phyloP scores from a whole-genome alignment of 176 grass and related monocot genomes.

The Lolium multiflorum region DNA sequence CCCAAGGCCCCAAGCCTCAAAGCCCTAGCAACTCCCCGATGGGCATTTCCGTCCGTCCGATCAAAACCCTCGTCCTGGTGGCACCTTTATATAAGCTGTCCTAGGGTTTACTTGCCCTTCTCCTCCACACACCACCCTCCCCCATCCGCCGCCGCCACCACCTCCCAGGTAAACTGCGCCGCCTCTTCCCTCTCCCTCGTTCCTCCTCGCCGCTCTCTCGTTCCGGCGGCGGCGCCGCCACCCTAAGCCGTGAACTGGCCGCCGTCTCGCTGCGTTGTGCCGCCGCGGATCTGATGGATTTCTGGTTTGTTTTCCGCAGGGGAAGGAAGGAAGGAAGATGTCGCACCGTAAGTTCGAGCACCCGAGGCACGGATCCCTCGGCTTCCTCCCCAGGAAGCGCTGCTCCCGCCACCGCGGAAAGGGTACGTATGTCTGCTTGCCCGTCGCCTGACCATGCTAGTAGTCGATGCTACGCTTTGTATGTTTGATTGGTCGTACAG shows the following conservation, averaged over 20 bases:
- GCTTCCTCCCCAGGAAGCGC: conserved; percentile 94
- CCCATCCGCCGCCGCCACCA: conserved; percentile 21
- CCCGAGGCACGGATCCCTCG: conserved; percentile 94
- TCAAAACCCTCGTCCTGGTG: conserved; percentile 35
- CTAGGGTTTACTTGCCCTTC: conserved; percentile 52
- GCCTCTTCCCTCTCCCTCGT: neutral
- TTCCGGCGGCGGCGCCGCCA: neutral
- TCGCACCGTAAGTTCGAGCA: conserved; percentile 99
- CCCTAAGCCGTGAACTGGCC: neutral
- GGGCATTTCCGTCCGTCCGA: conserved; percentile 45
- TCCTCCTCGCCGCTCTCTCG: too few relatives aligned
- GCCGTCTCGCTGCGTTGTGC: neutral
- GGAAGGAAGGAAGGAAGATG: conserved; percentile 64
- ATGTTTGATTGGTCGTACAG: neutral
- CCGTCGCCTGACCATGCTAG: neutral
- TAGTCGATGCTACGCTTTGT: neutral
- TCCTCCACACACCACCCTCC: conserved; percentile 17
- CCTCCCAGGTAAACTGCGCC: conserved; percentile 30
- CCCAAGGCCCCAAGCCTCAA: neutral
- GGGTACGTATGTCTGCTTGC: conserved; percentile 45
- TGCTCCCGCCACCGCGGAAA: conserved; percentile 85
- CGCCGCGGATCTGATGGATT: conserved; percentile 31
- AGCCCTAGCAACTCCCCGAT: neutral
- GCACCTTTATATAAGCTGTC: conserved; percentile 19
- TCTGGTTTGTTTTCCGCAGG: conserved; percentile 22